Evolutionary conservation across 192 early-diverging fungal genomes (phyloP).

Genomic region (Entophlyctis luteolus): DNA sequence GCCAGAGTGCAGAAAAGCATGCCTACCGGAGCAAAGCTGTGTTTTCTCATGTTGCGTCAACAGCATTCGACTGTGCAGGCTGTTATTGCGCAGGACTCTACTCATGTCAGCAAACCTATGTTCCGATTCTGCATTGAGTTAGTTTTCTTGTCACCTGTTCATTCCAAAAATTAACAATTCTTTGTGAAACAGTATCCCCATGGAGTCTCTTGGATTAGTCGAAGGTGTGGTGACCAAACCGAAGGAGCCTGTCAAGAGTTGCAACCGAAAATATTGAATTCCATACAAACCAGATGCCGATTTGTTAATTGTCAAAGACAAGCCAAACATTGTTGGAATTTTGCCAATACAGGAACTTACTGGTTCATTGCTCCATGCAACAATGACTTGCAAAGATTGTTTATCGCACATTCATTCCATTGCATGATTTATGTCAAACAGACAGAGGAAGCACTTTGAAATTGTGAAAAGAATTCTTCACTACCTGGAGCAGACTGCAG

Average conservation of each 20-base stretch:
- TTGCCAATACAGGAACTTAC: background rate
- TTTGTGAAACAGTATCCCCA: conserved; percentile 65
- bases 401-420: background rate
- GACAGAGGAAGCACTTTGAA: too few species aligned
- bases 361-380: background rate
- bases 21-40: conserved; percentile 77
- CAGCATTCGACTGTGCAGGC: conserved; percentile 84
- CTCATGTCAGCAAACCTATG: conserved; percentile 89
- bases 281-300: too few species aligned
- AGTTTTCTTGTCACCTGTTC: too few species aligned
- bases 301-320: too few species aligned
- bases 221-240: conserved; percentile 77
- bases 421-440: background rate
- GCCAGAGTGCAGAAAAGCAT: conserved; percentile 89
- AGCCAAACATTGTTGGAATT: too few species aligned
- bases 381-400: background rate
- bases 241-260: conserved; percentile 80
- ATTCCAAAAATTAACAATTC: too few species aligned
- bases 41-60: conserved; percentile 90
- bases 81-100: conserved; percentile 67
- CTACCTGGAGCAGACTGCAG: too few species aligned
- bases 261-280: too few species aligned
- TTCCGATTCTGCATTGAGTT: conserved; percentile 79
- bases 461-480: too few species aligned
- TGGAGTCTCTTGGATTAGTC: conserved; percentile 86